Conservation (phyloP, 805 yeast species). For the Scheffersomyces spartinae region DNA sequence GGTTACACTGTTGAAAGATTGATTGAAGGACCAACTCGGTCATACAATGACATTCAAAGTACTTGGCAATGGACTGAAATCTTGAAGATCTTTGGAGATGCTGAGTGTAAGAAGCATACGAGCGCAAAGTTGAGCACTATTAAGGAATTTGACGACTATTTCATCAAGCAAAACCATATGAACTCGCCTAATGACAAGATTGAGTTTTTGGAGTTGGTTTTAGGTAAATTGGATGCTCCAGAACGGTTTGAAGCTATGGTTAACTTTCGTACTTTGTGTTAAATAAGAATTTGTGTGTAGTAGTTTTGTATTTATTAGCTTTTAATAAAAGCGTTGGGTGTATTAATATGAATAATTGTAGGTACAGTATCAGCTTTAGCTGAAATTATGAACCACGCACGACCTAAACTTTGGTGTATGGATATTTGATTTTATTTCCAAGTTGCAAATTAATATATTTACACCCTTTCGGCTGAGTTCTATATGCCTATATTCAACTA, state of each 20-base stretch:
- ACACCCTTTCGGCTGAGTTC: no score
- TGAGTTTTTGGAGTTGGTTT: conserved; percentile 13
- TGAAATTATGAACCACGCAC: no score
- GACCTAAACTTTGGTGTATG: no score
- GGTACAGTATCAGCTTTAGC: no score
- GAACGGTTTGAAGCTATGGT: conserved; percentile 11
- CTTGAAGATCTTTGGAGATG: conserved; percentile 53
- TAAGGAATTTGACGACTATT: conserved; percentile 11
- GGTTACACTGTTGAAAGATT: conserved; percentile 89
- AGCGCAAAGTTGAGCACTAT: conserved; percentile 9
- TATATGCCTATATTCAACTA: no score
- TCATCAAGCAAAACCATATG: conserved; percentile 1
- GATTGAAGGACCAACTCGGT: conserved; percentile 64
- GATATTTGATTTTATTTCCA: no score
- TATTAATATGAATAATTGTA: no score
- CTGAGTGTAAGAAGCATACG: conserved; percentile 10
- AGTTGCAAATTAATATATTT: no score
- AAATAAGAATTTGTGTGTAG: no score
- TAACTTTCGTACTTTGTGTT: no score
- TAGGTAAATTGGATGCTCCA: conserved; percentile 17
- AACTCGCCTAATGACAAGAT: conserved; percentile 7
- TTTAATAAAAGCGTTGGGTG: no score
- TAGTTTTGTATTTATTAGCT: no score
- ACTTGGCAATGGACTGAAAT: conserved; percentile 74
- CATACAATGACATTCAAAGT: conserved; percentile 74